Conservation (phyloP, 768 basidiomycete genomes). For the Calocera viscosa region DNA sequence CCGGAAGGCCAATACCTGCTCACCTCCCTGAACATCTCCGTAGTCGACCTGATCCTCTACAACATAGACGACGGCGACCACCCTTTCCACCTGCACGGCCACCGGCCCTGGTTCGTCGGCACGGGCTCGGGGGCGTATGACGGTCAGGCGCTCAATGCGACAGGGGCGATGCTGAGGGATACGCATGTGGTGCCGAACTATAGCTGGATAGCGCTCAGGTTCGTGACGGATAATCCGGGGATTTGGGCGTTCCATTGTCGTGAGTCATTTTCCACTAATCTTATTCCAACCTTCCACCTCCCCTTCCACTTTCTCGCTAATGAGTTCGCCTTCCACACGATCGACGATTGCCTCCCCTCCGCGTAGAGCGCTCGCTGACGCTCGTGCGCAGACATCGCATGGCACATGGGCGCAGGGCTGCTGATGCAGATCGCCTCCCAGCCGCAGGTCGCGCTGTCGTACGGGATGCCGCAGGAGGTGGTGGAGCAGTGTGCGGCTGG, state of each 20-base stretch:
- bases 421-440: constrained; percentile 13
- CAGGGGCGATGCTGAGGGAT: not conserved
- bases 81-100: constrained; percentile 16
- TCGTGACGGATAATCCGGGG: constrained; percentile 5
- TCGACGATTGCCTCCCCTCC: too few species aligned
- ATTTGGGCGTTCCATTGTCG: constrained; percentile 14
- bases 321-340: too few species aligned
- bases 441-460: not conserved
- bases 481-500: not conserved
- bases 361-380: not conserved
- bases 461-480: not conserved
- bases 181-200: not conserved
- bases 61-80: constrained; percentile 16
- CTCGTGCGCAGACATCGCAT: not conserved
- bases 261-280: too few species aligned
- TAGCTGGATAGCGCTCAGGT: not conserved
- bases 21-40: not conserved
- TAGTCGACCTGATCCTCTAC: constrained; percentile 14
- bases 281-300: too few species aligned
- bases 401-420: constrained; percentile 11
- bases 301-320: too few species aligned
- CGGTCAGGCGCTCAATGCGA: not conserved
- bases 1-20: constrained; percentile 11
- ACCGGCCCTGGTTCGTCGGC: constrained; percentile 13
- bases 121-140: constrained; percentile 6